Percentiles rank a stretch among this genome's conserved stretches.
Conservation (phyloP, 805 yeast species). For the Zygosaccharomyces pseudorouxii region DNA sequence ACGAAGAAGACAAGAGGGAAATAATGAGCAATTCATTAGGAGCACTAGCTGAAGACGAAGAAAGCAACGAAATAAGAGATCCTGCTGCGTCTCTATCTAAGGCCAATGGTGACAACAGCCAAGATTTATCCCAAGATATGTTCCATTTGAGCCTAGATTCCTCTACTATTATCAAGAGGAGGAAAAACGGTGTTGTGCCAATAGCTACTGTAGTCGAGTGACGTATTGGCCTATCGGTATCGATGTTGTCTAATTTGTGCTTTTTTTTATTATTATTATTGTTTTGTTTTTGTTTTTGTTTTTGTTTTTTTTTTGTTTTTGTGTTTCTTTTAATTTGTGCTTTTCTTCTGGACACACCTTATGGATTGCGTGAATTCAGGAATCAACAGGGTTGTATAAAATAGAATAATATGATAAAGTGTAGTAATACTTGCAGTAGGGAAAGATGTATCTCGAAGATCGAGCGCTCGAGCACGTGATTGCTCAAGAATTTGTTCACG, state of each 20-base stretch:
- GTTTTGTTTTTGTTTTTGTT: too few relatives aligned
- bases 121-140: slow-evolving; percentile 22
- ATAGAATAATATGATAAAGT: background rate
- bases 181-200: slow-evolving; percentile 29
- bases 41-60: slow-evolving; percentile 35
- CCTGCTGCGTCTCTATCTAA: background rate
- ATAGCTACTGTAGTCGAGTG: slow-evolving; percentile 12
- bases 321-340: background rate
- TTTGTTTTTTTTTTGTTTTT: too few relatives aligned
- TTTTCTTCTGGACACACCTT: background rate
- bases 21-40: slow-evolving; percentile 8
- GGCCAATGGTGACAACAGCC: slow-evolving; percentile 8
- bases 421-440: background rate
- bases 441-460: background rate
- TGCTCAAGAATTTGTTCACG: too few relatives aligned
- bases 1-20: slow-evolving; percentile 51
- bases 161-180: slow-evolving; percentile 40
- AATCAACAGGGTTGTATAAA: background rate
- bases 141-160: slow-evolving; percentile 38
- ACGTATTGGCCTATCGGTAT: background rate
- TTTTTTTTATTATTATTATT: background rate
- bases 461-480: background rate
- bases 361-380: background rate
- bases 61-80: slow-evolving; percentile 25
- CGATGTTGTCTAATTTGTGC: background rate